phyloP scores from a whole-genome alignment of 2,329 filamentous ascomycete species.

The Claviceps fusiformis region DNA sequence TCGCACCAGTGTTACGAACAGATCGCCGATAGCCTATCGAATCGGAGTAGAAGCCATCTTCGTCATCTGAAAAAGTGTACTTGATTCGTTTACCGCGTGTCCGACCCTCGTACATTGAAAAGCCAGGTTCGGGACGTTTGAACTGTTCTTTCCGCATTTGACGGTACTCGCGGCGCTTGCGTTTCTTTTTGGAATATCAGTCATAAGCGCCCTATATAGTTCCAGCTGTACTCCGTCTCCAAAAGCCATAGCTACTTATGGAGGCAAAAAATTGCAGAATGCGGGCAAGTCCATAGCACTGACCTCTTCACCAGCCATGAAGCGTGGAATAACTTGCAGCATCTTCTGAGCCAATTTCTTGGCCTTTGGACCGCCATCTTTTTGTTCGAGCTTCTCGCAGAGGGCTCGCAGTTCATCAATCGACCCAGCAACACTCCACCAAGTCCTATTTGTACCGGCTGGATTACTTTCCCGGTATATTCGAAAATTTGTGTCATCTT shows the following conservation, averaged over 20 bases:
- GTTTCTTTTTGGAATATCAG: constrained; percentile 49
- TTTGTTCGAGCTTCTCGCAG: constrained; percentile 59
- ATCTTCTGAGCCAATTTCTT: constrained; percentile 69
- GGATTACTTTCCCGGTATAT: constrained; percentile 91
- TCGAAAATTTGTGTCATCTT: constrained; percentile 86
- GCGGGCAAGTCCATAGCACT: constrained; percentile 12
- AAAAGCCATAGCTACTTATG: too few relatives aligned
- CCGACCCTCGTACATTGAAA: constrained; percentile 89
- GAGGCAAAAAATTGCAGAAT: too few relatives aligned
- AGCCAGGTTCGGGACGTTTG: constrained; percentile 72
- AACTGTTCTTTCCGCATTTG: constrained; percentile 77
- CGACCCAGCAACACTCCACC: constrained; percentile 83
- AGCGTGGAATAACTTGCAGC: constrained; percentile 65
- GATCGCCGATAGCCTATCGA: constrained; percentile 50
- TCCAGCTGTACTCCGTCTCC: not conserved
- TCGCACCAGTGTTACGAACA: constrained; percentile 58
- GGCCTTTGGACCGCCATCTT: constrained; percentile 71
- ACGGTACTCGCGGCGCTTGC: constrained; percentile 83
- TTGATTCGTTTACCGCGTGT: constrained; percentile 92
- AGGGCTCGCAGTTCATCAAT: constrained; percentile 75
- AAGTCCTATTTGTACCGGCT: constrained; percentile 59
- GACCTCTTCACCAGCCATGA: constrained; percentile 87
- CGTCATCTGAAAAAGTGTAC: constrained; percentile 90
- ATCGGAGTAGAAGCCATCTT: constrained; percentile 56
- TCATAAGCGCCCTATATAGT: not conserved